A percentile compares a stretch with the other conserved stretches of the same genome.
Evolutionary conservation across 176 grass and related monocot species (phyloP).

Genomic region (Oryza rufipogon): DNA sequence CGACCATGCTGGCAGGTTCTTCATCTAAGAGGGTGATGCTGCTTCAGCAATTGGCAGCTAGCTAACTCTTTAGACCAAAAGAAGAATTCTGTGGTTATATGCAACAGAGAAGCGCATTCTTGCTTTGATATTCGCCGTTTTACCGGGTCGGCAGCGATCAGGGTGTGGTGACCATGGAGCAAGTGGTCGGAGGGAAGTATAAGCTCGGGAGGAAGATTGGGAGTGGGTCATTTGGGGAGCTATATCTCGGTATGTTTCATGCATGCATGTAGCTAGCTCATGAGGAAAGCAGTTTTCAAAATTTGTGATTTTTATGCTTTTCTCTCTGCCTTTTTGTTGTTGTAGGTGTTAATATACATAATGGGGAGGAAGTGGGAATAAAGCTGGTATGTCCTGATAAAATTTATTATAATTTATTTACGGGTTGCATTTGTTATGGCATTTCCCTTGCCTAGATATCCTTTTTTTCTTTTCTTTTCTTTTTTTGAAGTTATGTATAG

Average conservation of each 20-base stretch:
- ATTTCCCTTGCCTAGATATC: not conserved
- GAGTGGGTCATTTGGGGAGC: slow-evolving; percentile 81
- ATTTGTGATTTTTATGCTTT: slow-evolving; percentile 7
- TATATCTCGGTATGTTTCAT: slow-evolving; percentile 69
- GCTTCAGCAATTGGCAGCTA: slow-evolving; percentile 10
- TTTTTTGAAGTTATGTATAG: too few relatives aligned
- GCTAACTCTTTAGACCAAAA: not conserved
- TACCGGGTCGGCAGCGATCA: too few relatives aligned
- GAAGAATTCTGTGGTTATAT: not conserved
- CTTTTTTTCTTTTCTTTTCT: not conserved
- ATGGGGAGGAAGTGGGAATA: slow-evolving; percentile 80
- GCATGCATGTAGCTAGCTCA: not conserved
- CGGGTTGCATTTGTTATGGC: not conserved
- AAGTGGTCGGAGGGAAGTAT: slow-evolving; percentile 75
- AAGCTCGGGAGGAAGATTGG: slow-evolving; percentile 89
- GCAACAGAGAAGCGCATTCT: not conserved
- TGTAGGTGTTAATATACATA: slow-evolving; percentile 79
- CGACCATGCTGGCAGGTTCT: not conserved
- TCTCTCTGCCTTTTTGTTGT: not conserved
- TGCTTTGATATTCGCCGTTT: too few relatives aligned
- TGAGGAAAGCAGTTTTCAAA: not conserved
- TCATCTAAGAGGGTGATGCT: slow-evolving; percentile 13
- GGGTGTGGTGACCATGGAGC: slow-evolving; percentile 55
- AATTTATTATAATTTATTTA: not conserved
- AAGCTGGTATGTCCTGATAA: slow-evolving; percentile 66